Conservation (phyloP, 345 rosid species). For the Rhodamnia argentea region DNA sequence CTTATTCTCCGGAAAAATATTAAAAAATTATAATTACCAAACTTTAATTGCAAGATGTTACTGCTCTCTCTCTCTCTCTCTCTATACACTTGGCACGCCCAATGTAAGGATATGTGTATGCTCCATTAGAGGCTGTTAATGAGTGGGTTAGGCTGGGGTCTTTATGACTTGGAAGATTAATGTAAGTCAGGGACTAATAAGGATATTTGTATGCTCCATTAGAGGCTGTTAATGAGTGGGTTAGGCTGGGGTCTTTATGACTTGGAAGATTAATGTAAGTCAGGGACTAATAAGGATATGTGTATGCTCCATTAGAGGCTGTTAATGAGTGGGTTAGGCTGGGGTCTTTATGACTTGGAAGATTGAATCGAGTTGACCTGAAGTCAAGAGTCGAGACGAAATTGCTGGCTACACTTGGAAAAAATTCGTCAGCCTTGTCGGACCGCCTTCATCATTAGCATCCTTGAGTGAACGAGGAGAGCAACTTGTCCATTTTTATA, state of each 20-base stretch:
- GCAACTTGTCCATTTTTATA: not conserved
- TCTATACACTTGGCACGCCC: not conserved
- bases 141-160: not conserved
- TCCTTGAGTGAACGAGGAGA: not conserved
- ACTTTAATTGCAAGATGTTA: not conserved
- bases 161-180: not conserved
- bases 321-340: not conserved
- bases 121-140: not conserved
- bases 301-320: too few species aligned
- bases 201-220: too few species aligned
- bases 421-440: not conserved
- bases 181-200: too few species aligned
- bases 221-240: not conserved
- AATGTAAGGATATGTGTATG: too few species aligned
- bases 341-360: not conserved
- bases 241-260: not conserved
- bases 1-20: not conserved
- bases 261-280: not conserved
- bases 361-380: not conserved
- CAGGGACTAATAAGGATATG: too few species aligned
- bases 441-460: not conserved
- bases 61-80: not conserved
- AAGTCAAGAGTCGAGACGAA: not conserved
- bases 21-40: not conserved
- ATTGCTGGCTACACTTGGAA: not conserved